A percentile compares a stretch with the other conserved stretches of the same genome.
phyloP scores from a whole-genome alignment of 495 filamentous ascomycete genomes.

The Lasiosphaeriaceae sp. region DNA sequence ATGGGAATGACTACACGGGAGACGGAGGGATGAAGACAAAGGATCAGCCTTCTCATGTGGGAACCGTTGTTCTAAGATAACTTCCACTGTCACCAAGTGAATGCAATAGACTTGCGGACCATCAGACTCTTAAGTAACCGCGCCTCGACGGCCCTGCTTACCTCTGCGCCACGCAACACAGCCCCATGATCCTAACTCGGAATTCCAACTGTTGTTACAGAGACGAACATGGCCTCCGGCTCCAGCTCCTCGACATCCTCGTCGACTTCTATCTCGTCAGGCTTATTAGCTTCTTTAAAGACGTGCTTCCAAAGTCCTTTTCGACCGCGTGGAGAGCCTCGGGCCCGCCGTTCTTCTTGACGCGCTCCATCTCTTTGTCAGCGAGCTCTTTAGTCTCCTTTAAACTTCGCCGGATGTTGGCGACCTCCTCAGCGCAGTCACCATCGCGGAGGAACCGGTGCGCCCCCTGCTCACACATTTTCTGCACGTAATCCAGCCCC shows the following conservation, averaged over 20 bases:
- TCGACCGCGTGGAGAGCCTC: constrained; percentile 24
- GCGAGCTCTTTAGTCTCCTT: constrained; percentile 57
- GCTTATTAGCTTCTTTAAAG: constrained; percentile 21
- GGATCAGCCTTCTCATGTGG: no score
- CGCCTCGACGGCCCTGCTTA: no score
- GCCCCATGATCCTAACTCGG: no score
- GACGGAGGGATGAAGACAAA: no score
- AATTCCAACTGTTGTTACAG: no score
- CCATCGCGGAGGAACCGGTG: constrained; percentile 84
- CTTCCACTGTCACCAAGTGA: no score
- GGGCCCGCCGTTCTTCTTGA: constrained; percentile 34
- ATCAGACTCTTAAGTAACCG: no score
- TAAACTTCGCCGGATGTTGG: constrained; percentile 58
- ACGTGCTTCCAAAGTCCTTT: constrained; percentile 8
- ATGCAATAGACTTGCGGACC: no score
- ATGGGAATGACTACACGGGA: no score
- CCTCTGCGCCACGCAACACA: no score
- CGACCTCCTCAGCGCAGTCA: constrained; percentile 70
- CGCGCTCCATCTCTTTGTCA: constrained; percentile 54
- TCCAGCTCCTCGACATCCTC: constrained; percentile 41
- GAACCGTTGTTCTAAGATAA: no score
- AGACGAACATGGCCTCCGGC: constrained; percentile 10
- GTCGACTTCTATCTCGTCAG: constrained; percentile 25
- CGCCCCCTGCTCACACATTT: constrained; percentile 76
- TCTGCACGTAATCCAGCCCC: constrained; percentile 71